These are phyloP conservation scores for Globisporangium cylindrosporum DNA, from an alignment of 352 stramenopile species.

Conservation along the genomic window DNA sequence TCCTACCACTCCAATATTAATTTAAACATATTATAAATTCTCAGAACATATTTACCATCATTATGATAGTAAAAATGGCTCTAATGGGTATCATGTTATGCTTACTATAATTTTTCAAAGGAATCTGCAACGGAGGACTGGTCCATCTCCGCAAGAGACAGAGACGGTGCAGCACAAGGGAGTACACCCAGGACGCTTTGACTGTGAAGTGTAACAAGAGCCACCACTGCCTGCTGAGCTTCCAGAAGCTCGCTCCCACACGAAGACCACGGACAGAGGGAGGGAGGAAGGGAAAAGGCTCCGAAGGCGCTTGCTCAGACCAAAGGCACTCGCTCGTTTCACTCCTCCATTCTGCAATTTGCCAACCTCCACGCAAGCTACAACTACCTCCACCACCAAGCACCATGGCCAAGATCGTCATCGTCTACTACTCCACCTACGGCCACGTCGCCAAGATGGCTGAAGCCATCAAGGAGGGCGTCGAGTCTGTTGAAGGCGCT, in stretches of 20 bases:
- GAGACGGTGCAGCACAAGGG: not conserved
- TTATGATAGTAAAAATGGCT: no score
- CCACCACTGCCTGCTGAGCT: not conserved
- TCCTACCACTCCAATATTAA: not conserved
- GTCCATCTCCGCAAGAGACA: not conserved
- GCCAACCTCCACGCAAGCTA: not conserved
- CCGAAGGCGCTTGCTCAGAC: not conserved
- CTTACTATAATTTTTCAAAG: not conserved
- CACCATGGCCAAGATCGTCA: constrained; percentile 54
- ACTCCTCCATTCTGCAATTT: not conserved
- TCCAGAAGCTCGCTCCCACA: not conserved
- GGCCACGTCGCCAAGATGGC: constrained; percentile 74
- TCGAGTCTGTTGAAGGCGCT: constrained; percentile 53
- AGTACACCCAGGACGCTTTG: not conserved
- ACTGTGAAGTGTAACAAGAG: not conserved
- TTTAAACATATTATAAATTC: not conserved
- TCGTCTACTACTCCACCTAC: constrained; percentile 85
- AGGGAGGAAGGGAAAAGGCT: not conserved
- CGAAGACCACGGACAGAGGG: not conserved
- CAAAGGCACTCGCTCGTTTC: not conserved
- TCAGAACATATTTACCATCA: no score
- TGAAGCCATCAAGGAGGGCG: constrained; percentile 54
- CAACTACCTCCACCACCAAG: not conserved
- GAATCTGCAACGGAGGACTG: not conserved
- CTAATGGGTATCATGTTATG: not conserved